Conservation (phyloP, 2,329 filamentous ascomycete genomes). For the Aspergillus persii region DNA sequence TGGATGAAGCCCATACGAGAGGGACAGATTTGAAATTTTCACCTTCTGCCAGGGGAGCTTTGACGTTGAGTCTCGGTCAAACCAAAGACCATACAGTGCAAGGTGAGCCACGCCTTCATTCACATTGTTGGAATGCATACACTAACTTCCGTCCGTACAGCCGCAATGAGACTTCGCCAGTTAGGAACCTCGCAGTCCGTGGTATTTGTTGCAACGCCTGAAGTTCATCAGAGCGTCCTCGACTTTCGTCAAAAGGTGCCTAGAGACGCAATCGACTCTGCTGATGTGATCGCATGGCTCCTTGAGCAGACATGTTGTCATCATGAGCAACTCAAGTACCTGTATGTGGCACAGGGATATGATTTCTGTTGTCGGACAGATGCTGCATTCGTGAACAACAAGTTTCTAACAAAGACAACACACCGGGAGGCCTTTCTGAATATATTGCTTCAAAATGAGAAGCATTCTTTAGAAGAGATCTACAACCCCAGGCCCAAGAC, state of each 20-base stretch:
- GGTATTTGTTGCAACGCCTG: constrained; percentile 54
- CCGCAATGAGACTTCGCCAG: constrained; percentile 65
- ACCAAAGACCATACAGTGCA: constrained; percentile 64
- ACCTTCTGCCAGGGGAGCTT: constrained; percentile 44
- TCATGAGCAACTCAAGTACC: constrained; percentile 58
- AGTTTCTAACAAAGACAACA: constrained; percentile 37
- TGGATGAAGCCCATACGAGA: constrained; percentile 62
- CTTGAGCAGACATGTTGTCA: constrained; percentile 61
- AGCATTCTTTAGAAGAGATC: constrained; percentile 57
- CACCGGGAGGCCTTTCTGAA: constrained; percentile 44
- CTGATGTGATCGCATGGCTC: constrained; percentile 60
- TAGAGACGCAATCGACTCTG: constrained; percentile 40
- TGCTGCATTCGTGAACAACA: constrained; percentile 44
- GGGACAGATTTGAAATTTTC: constrained; percentile 62
- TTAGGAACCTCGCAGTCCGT: constrained; percentile 57
- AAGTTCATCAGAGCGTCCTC: constrained; percentile 61
- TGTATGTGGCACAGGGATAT: constrained; percentile 60
- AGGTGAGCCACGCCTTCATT: constrained; percentile 37
- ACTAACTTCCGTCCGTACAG: constrained; percentile 31
- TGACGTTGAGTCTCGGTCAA: constrained; percentile 57
- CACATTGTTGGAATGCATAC: not conserved
- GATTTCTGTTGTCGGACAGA: constrained; percentile 60
- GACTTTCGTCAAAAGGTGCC: constrained; percentile 41
- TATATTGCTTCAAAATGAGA: constrained; percentile 52
- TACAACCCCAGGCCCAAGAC: constrained; percentile 45